Conservation (phyloP, 192 early-diverging fungal species). For the Entrophospora sp. region DNA sequence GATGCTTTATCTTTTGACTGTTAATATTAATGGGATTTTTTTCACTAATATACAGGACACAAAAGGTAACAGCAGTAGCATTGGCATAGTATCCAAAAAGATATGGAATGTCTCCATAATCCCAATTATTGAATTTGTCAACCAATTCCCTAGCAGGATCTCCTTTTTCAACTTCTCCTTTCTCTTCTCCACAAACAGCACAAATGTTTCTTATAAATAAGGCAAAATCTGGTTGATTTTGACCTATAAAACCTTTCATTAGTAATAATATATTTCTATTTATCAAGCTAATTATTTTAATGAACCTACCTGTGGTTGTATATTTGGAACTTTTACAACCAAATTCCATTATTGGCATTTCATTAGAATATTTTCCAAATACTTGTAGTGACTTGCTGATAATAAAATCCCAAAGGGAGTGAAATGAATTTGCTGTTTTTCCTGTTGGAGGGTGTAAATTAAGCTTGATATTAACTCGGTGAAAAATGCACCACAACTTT, state of each 20-base stretch:
- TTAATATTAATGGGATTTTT: not conserved
- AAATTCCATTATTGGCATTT: not conserved
- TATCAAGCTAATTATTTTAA: not conserved
- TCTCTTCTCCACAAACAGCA: not conserved
- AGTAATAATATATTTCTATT: not conserved
- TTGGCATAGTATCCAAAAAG: constrained; percentile 15
- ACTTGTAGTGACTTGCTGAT: not conserved
- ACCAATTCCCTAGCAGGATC: not conserved
- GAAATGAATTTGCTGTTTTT: constrained; percentile 1
- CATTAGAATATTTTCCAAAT: constrained; percentile 9
- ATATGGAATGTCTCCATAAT: constrained; percentile 12
- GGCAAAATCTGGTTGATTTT: not conserved
- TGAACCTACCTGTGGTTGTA: too few species aligned
- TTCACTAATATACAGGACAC: not conserved
- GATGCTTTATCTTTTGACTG: not conserved
- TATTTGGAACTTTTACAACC: too few species aligned
- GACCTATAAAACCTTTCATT: not conserved
- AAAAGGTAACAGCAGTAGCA: not conserved
- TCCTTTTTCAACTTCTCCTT: not conserved
- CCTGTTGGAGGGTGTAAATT: not conserved
- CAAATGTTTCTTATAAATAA: not conserved
- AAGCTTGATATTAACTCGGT: constrained; percentile 1
- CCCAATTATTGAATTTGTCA: constrained; percentile 14
- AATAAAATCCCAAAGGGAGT: not conserved
- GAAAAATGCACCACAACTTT: not conserved